Evolutionary conservation across 257 asterid genomes (phyloP).

Genomic region (Solanum dulcamara): DNA sequence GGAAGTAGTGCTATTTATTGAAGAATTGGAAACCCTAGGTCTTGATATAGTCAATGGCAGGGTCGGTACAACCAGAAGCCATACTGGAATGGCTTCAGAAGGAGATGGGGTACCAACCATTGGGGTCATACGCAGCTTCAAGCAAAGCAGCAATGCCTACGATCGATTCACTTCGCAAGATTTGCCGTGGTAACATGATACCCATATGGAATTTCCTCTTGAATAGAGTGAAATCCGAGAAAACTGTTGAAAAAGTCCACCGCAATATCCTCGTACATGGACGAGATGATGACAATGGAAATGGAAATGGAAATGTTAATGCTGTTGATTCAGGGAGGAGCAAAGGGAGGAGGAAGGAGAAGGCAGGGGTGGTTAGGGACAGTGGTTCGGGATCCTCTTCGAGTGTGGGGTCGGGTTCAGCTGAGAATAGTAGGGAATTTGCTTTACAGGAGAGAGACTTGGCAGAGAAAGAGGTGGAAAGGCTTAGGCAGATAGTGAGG

Average conservation of each 20-base stretch:
- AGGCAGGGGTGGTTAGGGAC: slow-evolving; percentile 11
- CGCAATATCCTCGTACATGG: slow-evolving; percentile 89
- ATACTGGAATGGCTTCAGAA: slow-evolving; percentile 85
- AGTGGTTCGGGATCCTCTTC: background rate
- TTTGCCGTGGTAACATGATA: slow-evolving; percentile 96
- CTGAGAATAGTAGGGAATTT: slow-evolving; percentile 57
- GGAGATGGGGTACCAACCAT: slow-evolving; percentile 93
- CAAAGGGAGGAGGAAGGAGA: slow-evolving; percentile 14
- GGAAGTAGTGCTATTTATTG: background rate
- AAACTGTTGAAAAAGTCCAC: slow-evolving; percentile 82
- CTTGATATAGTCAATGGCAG: background rate
- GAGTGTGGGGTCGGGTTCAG: background rate
- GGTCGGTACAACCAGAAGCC: slow-evolving; percentile 71
- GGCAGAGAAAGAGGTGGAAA: slow-evolving; percentile 98
- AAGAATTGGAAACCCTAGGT: background rate
- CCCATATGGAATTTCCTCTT: slow-evolving; percentile 80
- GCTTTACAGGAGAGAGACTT: slow-evolving; percentile 87
- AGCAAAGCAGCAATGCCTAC: slow-evolving; percentile 55
- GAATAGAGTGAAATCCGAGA: slow-evolving; percentile 86
- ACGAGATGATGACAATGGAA: slow-evolving; percentile 22
- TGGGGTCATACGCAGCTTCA: slow-evolving; percentile 62
- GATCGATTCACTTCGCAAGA: slow-evolving; percentile 67
- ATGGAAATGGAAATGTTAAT: slow-evolving; percentile 12
- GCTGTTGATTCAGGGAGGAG: slow-evolving; percentile 22
- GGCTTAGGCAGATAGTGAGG: slow-evolving; percentile 86